Evolutionary conservation across 1,284 basidiomycete genomes (phyloP).

Genomic region (Ceratobasidium theobromae): DNA sequence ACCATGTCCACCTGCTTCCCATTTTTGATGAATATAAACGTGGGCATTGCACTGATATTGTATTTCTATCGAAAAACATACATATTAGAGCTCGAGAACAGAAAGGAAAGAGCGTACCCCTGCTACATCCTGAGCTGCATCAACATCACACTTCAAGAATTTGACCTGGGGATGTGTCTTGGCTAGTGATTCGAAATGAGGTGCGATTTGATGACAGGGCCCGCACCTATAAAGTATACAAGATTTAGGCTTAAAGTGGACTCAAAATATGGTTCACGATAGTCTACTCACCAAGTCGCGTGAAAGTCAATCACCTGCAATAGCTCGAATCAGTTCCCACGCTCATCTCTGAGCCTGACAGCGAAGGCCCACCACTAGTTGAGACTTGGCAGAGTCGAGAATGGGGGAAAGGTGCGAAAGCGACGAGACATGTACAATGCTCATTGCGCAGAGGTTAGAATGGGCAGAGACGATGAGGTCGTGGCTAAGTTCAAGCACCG

Average conservation of each 20-base stretch:
- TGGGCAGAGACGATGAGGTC: background rate
- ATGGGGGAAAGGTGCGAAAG: slow-evolving; percentile 2
- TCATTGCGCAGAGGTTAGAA: background rate
- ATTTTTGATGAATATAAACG: slow-evolving; percentile 33
- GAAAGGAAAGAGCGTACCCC: background rate
- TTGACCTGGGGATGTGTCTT: slow-evolving; percentile 7
- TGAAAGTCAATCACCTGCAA: slow-evolving; percentile 23
- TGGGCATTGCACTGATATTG: slow-evolving; percentile 17
- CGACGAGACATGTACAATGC: slow-evolving; percentile 5
- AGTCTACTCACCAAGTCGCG: slow-evolving; percentile 28
- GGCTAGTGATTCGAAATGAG: slow-evolving; percentile 8
- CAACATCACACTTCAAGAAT: slow-evolving; percentile 24
- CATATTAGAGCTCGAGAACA: background rate
- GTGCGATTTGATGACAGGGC: slow-evolving; percentile 24
- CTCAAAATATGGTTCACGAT: too few relatives aligned
- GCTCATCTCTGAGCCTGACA: background rate
- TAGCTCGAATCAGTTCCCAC: background rate
- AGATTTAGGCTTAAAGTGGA: too few relatives aligned
- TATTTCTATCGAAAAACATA: background rate
- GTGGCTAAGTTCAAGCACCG: background rate
- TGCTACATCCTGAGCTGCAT: slow-evolving; percentile 16
- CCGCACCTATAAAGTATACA: slow-evolving; percentile 6
- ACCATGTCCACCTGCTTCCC: slow-evolving; percentile 29
- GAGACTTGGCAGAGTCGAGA: slow-evolving; percentile 16
- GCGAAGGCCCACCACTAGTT: slow-evolving; percentile 7